Conservation (phyloP, 2,329 filamentous ascomycete genomes). For the Trichoderma afroharzianum region DNA sequence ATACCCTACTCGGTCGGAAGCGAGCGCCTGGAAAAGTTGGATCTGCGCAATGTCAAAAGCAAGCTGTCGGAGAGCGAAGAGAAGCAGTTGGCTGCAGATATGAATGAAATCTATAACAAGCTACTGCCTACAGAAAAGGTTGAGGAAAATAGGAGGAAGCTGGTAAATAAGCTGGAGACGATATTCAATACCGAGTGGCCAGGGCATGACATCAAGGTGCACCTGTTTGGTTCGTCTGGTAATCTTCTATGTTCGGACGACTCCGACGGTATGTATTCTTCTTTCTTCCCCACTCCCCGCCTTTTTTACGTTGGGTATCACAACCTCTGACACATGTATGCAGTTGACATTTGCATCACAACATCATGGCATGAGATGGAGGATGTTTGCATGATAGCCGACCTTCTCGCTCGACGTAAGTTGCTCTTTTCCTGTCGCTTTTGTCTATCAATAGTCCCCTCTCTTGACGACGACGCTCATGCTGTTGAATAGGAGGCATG, state of each 20-base stretch:
- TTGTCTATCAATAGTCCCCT: neutral
- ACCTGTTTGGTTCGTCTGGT: slow-evolving; percentile 96
- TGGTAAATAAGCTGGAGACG: slow-evolving; percentile 83
- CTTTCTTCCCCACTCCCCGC: neutral
- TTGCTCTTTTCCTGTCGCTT: slow-evolving; percentile 16
- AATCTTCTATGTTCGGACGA: slow-evolving; percentile 93
- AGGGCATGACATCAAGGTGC: slow-evolving; percentile 80
- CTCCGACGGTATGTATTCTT: slow-evolving; percentile 74
- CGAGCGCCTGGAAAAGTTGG: slow-evolving; percentile 69
- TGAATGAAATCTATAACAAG: slow-evolving; percentile 78
- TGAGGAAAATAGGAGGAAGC: slow-evolving; percentile 67
- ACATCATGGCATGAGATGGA: slow-evolving; percentile 85
- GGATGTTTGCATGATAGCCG: slow-evolving; percentile 84
- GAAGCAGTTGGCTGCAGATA: slow-evolving; percentile 71
- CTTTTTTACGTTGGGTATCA: neutral
- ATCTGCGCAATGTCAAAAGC: slow-evolving; percentile 68
- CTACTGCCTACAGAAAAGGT: slow-evolving; percentile 80
- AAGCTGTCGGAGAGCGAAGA: slow-evolving; percentile 70
- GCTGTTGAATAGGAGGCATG: slow-evolving; percentile 75
- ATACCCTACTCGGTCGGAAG: slow-evolving; percentile 91
- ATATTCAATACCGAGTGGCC: slow-evolving; percentile 92
- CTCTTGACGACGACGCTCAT: slow-evolving; percentile 31
- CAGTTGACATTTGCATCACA: slow-evolving; percentile 97
- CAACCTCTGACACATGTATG: slow-evolving; percentile 29
- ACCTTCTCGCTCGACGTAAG: slow-evolving; percentile 80